These are phyloP conservation scores for Lasiodiplodia citricola DNA, from an alignment of 2,329 filamentous ascomycete genomes.

Conservation along the genomic window DNA sequence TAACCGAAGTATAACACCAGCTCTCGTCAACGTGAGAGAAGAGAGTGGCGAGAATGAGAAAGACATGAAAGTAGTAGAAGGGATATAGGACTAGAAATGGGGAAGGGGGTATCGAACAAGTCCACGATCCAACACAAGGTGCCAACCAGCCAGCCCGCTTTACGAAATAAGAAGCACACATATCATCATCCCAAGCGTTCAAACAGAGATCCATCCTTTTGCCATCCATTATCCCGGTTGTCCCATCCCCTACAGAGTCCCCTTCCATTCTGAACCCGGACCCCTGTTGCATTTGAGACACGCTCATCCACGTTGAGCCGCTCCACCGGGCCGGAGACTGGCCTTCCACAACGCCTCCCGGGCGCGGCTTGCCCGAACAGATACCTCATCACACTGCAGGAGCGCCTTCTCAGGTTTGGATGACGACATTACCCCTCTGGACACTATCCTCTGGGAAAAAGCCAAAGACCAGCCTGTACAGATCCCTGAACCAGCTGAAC, in stretches of 20 bases:
- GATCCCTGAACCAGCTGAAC: conserved; percentile 79
- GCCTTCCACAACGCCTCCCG: background rate
- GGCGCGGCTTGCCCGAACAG: background rate
- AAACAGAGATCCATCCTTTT: background rate
- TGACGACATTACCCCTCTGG: conserved; percentile 20
- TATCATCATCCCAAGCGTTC: conserved; percentile 8
- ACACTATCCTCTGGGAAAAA: conserved; percentile 74
- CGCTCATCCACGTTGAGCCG: conserved; percentile 1
- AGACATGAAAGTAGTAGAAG: background rate
- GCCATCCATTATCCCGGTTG: background rate
- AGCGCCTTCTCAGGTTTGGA: conserved; percentile 5
- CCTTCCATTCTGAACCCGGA: background rate
- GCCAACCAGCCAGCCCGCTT: conserved; percentile 17
- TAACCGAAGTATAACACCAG: background rate
- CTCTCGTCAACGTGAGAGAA: background rate
- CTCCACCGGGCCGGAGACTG: conserved; percentile 1
- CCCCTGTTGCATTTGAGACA: conserved; percentile 4
- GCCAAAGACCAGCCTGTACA: conserved; percentile 84
- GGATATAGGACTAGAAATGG: conserved; percentile 16
- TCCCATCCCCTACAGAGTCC: background rate
- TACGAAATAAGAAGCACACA: conserved; percentile 19
- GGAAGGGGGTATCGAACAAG: conserved; percentile 25
- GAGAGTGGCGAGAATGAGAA: background rate
- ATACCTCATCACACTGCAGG: background rate
- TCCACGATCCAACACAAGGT: conserved; percentile 14